Evolutionary conservation across 352 stramenopile species (phyloP).

Genomic region (Phytophthora sp.): DNA sequence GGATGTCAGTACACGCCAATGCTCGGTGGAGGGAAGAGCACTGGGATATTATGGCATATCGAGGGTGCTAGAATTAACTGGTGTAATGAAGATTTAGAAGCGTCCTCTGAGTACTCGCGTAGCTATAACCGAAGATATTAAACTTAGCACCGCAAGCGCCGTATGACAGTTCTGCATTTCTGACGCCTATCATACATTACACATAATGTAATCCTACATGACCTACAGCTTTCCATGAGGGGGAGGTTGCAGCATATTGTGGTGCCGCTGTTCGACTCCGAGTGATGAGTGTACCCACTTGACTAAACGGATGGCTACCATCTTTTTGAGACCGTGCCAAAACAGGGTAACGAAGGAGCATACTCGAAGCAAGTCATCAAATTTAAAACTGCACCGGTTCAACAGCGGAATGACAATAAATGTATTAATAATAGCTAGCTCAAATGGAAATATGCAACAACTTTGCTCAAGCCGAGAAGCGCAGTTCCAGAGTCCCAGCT

Average conservation of each 20-base stretch:
- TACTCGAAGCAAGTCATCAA: too few species aligned
- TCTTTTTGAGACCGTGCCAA: conserved; percentile 1
- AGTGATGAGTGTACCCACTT: conserved; percentile 18
- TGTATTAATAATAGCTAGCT: too few species aligned
- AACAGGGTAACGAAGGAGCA: too few species aligned
- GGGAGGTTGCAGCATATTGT: conserved; percentile 29
- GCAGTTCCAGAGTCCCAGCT: conserved; percentile 37
- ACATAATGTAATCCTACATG: too few species aligned
- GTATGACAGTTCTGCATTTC: too few species aligned
- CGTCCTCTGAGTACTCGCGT: background rate
- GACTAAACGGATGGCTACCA: conserved; percentile 22
- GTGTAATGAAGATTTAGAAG: background rate
- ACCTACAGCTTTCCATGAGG: too few species aligned
- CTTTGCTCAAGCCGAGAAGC: conserved; percentile 34
- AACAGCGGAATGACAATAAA: too few species aligned
- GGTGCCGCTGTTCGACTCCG: background rate
- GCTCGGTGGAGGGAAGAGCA: background rate
- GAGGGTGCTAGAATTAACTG: conserved; percentile 5
- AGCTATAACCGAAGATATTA: conserved; percentile 15
- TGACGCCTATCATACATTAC: background rate
- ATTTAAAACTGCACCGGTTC: too few species aligned
- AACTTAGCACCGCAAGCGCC: too few species aligned
- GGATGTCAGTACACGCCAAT: too few species aligned
- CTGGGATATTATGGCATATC: background rate
- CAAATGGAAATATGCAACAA: too few species aligned